Base-by-base conservation (phyloP, 495 filamentous ascomycete genomes). In the Aspergillus sclerotiicarbonarius region DNA sequence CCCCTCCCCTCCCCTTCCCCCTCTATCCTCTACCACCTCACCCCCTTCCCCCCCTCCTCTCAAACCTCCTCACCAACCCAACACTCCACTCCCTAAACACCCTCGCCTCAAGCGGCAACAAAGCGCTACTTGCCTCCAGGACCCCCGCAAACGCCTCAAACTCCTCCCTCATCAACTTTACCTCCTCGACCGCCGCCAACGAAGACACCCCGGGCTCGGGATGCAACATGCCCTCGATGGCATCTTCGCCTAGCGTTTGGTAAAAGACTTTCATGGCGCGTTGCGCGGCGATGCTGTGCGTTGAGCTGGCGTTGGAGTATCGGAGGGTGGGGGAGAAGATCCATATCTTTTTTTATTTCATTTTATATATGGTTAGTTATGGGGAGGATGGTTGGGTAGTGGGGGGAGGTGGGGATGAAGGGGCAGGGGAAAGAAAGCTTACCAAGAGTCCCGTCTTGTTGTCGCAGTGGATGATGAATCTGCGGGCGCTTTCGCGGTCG, bases 251-350 rank as follows among this genome's bases (percentile, higher is more conserved):
- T 2, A 83, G 66, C 19, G 66, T 59, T 35, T 81, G 81, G 60
- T 84, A 90, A 30, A 90, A 78, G 3, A 90, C 75, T 57, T 90
- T 91, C 69, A 89, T 81, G 4, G 85, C 88, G n/a, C 76, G 71
- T 49, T 75, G 73, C 20, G 73, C 62, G 19, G 64, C 59, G 25
- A 76, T 63, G 18, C 55, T 67, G 25, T 70, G 60, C 1, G 67
- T 59, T 4, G 63, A 12, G 31, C 70, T 75, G 0, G 82, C 79
- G 16, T 79, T 83, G 13, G 81, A 81, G 61, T 88, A 92, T 8
- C 76, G 71, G 21, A 91, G 79, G 60, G 87, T 79, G 18, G 82
- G 80, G 56, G 87, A 91, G 60, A 92, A 87, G 10, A 89, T 77
- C 90, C 90, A 92, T 19, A 78, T 68, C 74, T 80, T 51, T 21